These are phyloP conservation scores for Curvularia spicifera DNA, from an alignment of 2,329 filamentous ascomycete species.

Conservation along the genomic window DNA sequence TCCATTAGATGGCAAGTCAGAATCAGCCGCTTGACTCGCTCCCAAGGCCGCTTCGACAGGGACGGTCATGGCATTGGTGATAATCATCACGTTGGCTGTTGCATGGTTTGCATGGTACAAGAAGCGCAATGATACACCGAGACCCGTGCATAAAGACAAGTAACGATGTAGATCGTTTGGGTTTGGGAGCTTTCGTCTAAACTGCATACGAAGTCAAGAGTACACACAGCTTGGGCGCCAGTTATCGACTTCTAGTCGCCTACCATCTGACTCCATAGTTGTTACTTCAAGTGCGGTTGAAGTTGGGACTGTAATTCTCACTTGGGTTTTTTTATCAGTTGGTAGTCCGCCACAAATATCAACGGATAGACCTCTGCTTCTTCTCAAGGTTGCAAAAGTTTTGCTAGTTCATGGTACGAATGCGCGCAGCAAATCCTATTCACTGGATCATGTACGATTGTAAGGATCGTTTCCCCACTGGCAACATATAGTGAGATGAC, in stretches of 20 bases:
- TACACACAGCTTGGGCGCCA: not conserved
- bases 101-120: conserved; percentile 40
- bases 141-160: not conserved
- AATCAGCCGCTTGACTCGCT: conserved; percentile 44
- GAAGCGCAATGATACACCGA: conserved; percentile 10
- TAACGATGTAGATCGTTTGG: not conserved
- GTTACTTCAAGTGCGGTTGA: not conserved
- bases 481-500: not conserved
- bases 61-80: conserved; percentile 31
- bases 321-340: not conserved
- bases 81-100: conserved; percentile 33
- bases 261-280: not conserved
- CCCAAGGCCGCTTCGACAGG: conserved; percentile 13
- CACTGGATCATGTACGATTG: not conserved
- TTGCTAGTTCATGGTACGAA: not conserved
- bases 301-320: not conserved
- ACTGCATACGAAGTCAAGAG: not conserved
- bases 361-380: not conserved
- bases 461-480: not conserved
- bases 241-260: not conserved
- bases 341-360: not conserved
- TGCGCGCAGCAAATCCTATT: not conserved
- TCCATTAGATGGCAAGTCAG: conserved; percentile 49
- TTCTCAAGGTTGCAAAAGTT: not conserved
- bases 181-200: not conserved